These are phyloP conservation scores for Aspergillus viridinutans DNA, from an alignment of 2,329 filamentous ascomycete species.

Conservation along the genomic window DNA sequence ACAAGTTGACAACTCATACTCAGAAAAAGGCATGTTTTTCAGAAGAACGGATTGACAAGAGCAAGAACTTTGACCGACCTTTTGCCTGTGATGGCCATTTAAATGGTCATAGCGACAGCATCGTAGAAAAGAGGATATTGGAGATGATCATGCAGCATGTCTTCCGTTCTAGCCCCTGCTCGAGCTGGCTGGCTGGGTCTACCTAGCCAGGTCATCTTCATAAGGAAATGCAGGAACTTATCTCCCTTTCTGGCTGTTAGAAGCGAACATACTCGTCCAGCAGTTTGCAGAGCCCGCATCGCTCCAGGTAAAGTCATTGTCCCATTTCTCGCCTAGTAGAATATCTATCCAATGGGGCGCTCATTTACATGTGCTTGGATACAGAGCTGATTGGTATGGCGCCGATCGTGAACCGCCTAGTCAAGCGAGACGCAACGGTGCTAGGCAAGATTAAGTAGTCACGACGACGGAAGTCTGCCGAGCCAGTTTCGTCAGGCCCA, in stretches of 20 bases:
- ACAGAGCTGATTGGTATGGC: not conserved
- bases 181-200: too few relatives aligned
- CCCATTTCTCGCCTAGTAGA: too few relatives aligned
- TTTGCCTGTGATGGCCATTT: not conserved
- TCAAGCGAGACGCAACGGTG: not conserved
- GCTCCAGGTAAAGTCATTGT: not conserved
- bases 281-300: not conserved
- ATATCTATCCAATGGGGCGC: too few relatives aligned
- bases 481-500: not conserved
- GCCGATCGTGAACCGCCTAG: not conserved
- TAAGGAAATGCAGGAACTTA: not conserved
- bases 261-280: not conserved
- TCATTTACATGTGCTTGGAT: not conserved
- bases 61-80: not conserved
- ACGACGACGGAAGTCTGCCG: not conserved
- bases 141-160: not conserved
- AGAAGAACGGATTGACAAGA: not conserved
- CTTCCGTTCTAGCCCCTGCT: not conserved
- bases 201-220: not conserved
- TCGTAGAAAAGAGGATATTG: not conserved
- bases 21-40: not conserved
- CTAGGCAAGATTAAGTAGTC: not conserved
- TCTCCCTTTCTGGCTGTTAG: too few relatives aligned
- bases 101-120: too few relatives aligned
- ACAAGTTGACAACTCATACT: too few relatives aligned